Conservation (phyloP, 768 basidiomycete genomes). For the Leccinum variicolor region DNA sequence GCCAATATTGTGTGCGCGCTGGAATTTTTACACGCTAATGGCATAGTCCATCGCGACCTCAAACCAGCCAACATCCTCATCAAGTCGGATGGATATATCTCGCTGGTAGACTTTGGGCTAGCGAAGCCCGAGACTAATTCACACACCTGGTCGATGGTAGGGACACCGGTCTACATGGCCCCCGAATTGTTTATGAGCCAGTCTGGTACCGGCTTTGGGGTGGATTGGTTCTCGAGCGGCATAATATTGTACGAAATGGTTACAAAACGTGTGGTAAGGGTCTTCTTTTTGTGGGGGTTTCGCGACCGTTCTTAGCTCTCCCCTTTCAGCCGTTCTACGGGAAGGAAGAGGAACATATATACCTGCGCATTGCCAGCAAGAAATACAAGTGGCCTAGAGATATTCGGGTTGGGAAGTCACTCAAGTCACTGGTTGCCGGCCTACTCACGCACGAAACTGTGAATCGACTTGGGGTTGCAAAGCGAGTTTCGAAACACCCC, state of each 20-base stretch:
- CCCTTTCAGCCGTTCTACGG: conserved; percentile 26
- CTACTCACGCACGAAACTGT: conserved; percentile 38
- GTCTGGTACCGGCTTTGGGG: conserved; percentile 22
- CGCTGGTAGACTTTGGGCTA: conserved; percentile 50
- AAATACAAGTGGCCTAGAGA: conserved; percentile 39
- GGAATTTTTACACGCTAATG: conserved; percentile 41
- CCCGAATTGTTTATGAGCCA: conserved; percentile 41
- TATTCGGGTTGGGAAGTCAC: conserved; percentile 34
- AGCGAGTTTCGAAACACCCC: conserved; percentile 37
- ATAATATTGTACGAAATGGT: conserved; percentile 53
- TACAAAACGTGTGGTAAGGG: conserved; percentile 33
- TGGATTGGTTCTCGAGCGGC: conserved; percentile 59
- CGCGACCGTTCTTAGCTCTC: background rate
- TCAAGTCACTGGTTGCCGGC: conserved; percentile 40
- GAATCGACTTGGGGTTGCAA: conserved; percentile 39
- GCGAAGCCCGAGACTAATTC: conserved; percentile 23
- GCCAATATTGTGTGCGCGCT: conserved; percentile 51
- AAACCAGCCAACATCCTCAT: conserved; percentile 59
- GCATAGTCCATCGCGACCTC: conserved; percentile 52
- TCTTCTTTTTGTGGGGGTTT: background rate
- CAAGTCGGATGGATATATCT: conserved; percentile 53
- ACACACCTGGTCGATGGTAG: conserved; percentile 34
- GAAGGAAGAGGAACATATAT: conserved; percentile 24
- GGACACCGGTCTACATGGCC: conserved; percentile 48
- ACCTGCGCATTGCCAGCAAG: conserved; percentile 25